Evolutionary conservation across 169 alveolate species (phyloP), one percentile per base, ranked within the genome.

Genomic region (Plasmodium blacklocki): DNA sequence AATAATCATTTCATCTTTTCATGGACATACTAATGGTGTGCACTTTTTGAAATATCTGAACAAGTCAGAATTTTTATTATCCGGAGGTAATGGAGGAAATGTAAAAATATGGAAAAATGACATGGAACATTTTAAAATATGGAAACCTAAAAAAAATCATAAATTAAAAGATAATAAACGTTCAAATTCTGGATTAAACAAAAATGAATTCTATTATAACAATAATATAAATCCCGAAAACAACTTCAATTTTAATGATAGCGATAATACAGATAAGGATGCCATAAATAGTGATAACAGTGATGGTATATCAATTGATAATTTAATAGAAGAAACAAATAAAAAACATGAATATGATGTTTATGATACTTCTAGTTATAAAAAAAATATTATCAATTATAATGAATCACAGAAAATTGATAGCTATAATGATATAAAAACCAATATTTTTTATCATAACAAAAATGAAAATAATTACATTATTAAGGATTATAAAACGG

Each of bases 21-120:
- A 80, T 80, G 90, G 85, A 14, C 90, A 80, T 80, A 68, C 90
- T 54, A 80, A 80, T 60, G 90, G 90, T 2, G 90, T 80, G 21
- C 67, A 80, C 45, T 67, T 68, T 67, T 80, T 80, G 70, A 80
- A 68, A 19, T 80, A 32, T 59, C 21, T 68, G 73, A 54, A 59
- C 60, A 58, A 54, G 12, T 68, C 90, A 80, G 90, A 49, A 39
- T 80, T 80, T 56, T 80, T 80, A 29, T 15, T 80, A 59, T 80
- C 90, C 56, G 90, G 90, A 11, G 90, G 90, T 19, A 73, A 80
- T 58, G 73, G 85, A 26, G 90, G 90, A 29, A 80, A 80, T 68
- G 68, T 80, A 56, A 80, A 80, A 68, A 26, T 80, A 39, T 80
- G 90, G 90, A 80, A 80, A 68, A 80, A 45, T 80, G 90, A 80